Conservation (phyloP, 441 rosid species). For the Gossypium davidsonii region DNA sequence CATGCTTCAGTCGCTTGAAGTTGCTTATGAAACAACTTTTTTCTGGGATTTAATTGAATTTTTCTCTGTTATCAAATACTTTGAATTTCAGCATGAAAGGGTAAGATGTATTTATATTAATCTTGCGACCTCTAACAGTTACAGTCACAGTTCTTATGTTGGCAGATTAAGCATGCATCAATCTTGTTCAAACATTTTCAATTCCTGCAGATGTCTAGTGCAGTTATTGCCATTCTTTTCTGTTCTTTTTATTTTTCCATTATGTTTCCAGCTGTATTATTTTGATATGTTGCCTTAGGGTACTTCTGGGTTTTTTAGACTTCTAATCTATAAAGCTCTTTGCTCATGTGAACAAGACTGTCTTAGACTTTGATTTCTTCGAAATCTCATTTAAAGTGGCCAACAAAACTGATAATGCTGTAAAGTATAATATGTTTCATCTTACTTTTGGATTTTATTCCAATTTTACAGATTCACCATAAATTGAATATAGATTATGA, state of each 20-base stretch:
- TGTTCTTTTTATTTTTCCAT: background rate
- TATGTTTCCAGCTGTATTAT: background rate
- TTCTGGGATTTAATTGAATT: slow-evolving; percentile 40
- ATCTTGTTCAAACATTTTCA: background rate
- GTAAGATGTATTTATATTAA: slow-evolving; percentile 35
- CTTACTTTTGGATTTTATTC: background rate
- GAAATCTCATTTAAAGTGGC: background rate
- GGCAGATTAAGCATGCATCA: background rate
- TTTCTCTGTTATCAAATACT: slow-evolving; percentile 40
- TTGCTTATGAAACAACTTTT: slow-evolving; percentile 46
- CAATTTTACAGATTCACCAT: background rate
- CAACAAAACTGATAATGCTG: background rate
- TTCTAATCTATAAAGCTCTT: background rate
- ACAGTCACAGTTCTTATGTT: background rate
- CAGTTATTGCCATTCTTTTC: background rate
- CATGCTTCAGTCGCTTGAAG: slow-evolving; percentile 57
- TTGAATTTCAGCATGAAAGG: slow-evolving; percentile 66
- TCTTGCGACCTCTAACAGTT: background rate
- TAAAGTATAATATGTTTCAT: background rate
- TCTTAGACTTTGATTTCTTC: background rate
- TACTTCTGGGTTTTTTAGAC: background rate
- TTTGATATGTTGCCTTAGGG: background rate
- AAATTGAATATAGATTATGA: slow-evolving; percentile 1
- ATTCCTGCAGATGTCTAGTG: background rate
- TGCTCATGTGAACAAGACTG: background rate